Conservation (phyloP, 257 asterid species). For the Solanum bulbocastanum region DNA sequence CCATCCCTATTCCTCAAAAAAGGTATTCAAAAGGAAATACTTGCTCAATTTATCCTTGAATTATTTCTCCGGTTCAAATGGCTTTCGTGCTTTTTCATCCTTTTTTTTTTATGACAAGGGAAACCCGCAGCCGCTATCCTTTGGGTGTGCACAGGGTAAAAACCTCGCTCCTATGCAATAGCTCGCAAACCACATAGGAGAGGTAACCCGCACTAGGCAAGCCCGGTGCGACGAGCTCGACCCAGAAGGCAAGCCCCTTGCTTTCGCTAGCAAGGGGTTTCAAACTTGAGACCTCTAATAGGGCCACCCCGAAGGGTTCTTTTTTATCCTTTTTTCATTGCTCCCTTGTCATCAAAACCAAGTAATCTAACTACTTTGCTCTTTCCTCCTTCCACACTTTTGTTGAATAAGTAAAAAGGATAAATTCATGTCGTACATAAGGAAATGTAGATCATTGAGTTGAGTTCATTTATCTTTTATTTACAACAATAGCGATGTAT, state of each 20-base stretch:
- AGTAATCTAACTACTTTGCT: background rate
- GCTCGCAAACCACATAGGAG: no score
- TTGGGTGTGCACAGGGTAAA: no score
- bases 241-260: no score
- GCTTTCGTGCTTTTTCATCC: background rate
- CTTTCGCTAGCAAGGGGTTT: no score
- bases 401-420: background rate
- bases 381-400: background rate
- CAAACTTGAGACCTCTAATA: no score
- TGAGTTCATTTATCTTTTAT: background rate
- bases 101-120: no score
- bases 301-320: no score
- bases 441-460: background rate
- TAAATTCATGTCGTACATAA: background rate
- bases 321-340: background rate
- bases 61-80: background rate
- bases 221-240: no score
- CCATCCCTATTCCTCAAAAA: background rate
- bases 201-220: no score
- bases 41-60: background rate
- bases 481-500: background rate
- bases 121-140: no score
- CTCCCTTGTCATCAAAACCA: background rate
- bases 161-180: no score
- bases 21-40: background rate